A percentile compares a stretch with the other conserved stretches of the same genome.
Evolutionary conservation across 805 yeast species (phyloP).

Genomic region (Ogataea paraovalis): DNA sequence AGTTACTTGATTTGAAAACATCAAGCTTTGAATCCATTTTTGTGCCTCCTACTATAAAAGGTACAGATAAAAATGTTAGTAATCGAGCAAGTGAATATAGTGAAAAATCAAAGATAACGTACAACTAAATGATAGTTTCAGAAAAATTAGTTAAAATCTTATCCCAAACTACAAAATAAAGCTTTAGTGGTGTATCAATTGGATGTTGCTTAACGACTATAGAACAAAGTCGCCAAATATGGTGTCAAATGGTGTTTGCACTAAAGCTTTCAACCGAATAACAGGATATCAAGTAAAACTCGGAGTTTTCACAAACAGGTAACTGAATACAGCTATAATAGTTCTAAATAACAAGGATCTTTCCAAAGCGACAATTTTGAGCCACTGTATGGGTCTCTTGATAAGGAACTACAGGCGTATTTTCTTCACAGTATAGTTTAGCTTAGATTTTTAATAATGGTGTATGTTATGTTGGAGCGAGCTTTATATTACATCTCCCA

Average conservation of each 20-base stretch:
- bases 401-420: too few species aligned
- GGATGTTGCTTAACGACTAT: background rate
- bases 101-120: background rate
- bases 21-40: slow-evolving; percentile 11
- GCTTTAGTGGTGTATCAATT: background rate
- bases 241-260: background rate
- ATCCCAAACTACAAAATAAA: background rate
- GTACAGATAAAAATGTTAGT: background rate
- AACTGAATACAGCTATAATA: background rate
- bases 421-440: background rate
- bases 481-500: background rate
- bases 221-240: background rate
- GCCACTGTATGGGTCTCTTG: too few species aligned
- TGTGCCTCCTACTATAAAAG: background rate
- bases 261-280: background rate
- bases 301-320: background rate
- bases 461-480: background rate
- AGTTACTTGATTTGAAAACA: slow-evolving; percentile 21
- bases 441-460: too few species aligned
- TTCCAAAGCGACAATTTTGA: too few species aligned
- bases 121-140: background rate
- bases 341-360: too few species aligned
- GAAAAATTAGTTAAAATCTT: background rate
- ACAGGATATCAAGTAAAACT: background rate
- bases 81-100: background rate